phyloP scores from a whole-genome alignment of 2,329 filamentous ascomycete species.

The Chlorencoelia australis region DNA sequence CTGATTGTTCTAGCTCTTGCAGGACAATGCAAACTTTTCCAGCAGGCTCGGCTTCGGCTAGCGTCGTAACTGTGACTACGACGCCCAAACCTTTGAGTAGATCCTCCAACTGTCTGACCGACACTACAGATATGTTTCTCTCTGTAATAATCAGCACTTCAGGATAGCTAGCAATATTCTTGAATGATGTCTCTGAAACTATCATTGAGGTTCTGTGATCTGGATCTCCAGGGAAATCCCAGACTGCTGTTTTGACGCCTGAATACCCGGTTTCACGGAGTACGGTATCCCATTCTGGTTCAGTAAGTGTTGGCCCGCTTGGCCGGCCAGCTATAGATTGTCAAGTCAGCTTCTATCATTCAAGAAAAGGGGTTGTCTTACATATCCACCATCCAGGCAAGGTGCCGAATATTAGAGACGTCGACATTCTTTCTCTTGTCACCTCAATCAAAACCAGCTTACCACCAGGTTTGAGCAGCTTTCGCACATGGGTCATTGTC shows the following conservation, averaged over 20 bases:
- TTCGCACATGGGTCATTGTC: slow-evolving; percentile 20
- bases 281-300: not conserved
- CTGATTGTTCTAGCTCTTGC: slow-evolving; percentile 31
- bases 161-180: not conserved
- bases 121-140: too few relatives aligned
- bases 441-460: slow-evolving; percentile 23
- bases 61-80: not conserved
- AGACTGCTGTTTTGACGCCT: not conserved
- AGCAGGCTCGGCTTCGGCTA: slow-evolving; percentile 24
- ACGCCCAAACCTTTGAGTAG: not conserved
- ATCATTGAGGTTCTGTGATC: not conserved
- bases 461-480: slow-evolving; percentile 24
- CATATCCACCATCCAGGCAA: slow-evolving; percentile 25
- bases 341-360: too few relatives aligned
- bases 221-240: not conserved
- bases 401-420: slow-evolving; percentile 22
- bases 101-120: not conserved
- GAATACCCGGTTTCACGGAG: not conserved
- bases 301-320: not conserved
- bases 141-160: not conserved
- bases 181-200: not conserved
- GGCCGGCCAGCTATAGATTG: slow-evolving; percentile 17
- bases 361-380: too few relatives aligned
- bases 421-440: slow-evolving; percentile 9
- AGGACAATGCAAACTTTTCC: slow-evolving; percentile 35